Conservation (phyloP, 2,329 filamentous ascomycete species). For the Dryadomyces quercus-mongolicae region DNA sequence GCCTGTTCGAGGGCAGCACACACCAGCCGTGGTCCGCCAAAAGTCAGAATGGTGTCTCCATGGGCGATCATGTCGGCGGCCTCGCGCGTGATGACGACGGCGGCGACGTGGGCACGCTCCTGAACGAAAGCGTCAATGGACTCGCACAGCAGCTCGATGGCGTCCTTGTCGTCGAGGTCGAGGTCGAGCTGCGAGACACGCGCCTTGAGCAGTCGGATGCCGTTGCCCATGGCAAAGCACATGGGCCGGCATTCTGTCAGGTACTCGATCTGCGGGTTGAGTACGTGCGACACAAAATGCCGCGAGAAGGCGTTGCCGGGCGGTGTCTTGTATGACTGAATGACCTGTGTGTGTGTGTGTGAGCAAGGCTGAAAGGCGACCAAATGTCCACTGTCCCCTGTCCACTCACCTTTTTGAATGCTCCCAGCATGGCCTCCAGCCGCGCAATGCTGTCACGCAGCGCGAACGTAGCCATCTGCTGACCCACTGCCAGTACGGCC, state of each 20-base stretch:
- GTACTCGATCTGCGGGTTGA: slow-evolving; percentile 93
- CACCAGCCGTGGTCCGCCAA: slow-evolving; percentile 75
- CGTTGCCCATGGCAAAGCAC: slow-evolving; percentile 94
- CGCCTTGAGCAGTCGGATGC: slow-evolving; percentile 87
- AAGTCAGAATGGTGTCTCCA: slow-evolving; percentile 76
- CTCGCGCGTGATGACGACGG: slow-evolving; percentile 70
- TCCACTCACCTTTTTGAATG: slow-evolving; percentile 66
- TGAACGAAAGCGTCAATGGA: slow-evolving; percentile 83
- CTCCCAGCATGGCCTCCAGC: slow-evolving; percentile 75
- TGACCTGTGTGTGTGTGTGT: slow-evolving; percentile 46
- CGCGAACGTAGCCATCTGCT: slow-evolving; percentile 82
- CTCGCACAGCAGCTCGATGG: slow-evolving; percentile 66
- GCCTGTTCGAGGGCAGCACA: slow-evolving; percentile 71
- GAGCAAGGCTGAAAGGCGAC: no score
- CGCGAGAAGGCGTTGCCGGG: slow-evolving; percentile 72
- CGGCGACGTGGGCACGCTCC: slow-evolving; percentile 79
- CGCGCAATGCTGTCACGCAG: slow-evolving; percentile 84
- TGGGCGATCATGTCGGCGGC: slow-evolving; percentile 65
- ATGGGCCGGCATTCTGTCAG: slow-evolving; percentile 89
- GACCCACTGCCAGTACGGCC: slow-evolving; percentile 68
- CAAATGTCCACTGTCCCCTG: no score
- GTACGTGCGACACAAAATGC: slow-evolving; percentile 80
- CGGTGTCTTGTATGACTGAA: slow-evolving; percentile 86
- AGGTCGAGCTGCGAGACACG: slow-evolving; percentile 85
- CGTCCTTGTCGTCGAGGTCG: slow-evolving; percentile 66